These are phyloP conservation scores for Tetrapyrgos nigripes DNA, from an alignment of 1,284 basidiomycete species.

Conservation along the genomic window DNA sequence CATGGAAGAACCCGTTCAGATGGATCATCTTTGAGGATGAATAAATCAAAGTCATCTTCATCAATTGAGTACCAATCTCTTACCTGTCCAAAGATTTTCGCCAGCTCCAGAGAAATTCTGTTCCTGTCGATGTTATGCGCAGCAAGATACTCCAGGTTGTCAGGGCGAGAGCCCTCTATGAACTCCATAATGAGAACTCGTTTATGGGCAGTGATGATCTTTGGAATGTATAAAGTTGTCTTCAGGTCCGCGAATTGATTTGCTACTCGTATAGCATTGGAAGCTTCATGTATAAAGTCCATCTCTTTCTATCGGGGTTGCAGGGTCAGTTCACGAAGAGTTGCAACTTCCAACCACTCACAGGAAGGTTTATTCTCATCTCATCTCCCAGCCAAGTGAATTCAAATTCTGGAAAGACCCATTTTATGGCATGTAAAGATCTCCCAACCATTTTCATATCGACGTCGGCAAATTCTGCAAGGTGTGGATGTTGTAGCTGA, in stretches of 20 bases:
- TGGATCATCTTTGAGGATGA: conserved; percentile 61
- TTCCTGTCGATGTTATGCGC: conserved; percentile 92
- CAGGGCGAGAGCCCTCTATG: conserved; percentile 88
- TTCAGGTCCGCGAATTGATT: conserved; percentile 78
- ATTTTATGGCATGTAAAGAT: conserved; percentile 53
- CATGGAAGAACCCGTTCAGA: conserved; percentile 16
- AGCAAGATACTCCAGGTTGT: conserved; percentile 88
- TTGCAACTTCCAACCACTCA: no score
- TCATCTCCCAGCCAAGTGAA: conserved; percentile 95
- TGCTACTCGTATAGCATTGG: conserved; percentile 78
- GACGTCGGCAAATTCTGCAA: conserved; percentile 90
- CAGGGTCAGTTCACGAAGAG: no score
- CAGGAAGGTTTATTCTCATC: conserved; percentile 89
- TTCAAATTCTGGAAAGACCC: conserved; percentile 89
- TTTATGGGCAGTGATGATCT: conserved; percentile 84
- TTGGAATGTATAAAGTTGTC: conserved; percentile 91
- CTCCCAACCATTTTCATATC: conserved; percentile 88
- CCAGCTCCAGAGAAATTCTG: conserved; percentile 90
- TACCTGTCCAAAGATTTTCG: conserved; percentile 62
- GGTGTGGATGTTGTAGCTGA: conserved; percentile 91
- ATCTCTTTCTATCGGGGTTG: conserved; percentile 91
- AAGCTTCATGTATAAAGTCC: conserved; percentile 92
- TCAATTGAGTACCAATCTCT: conserved; percentile 1
- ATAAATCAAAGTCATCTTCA: conserved; percentile 59
- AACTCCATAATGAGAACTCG: conserved; percentile 96